Base-by-base conservation (phyloP, 257 asterid genomes). In the Solanum ahanhuiri region DNA sequence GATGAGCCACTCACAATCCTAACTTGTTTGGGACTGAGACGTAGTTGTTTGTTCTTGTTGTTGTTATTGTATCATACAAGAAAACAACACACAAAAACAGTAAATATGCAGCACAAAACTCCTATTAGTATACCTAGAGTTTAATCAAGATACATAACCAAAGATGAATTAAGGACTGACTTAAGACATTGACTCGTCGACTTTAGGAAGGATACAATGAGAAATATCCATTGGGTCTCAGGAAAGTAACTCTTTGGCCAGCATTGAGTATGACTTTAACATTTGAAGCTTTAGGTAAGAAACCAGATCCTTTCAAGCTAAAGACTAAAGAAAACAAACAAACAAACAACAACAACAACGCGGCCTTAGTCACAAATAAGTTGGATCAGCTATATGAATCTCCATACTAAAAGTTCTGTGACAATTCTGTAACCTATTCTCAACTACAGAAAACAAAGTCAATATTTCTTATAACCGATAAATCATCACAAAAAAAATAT, bases 191-290 rank as follows among this genome's bases (percentile, higher is more conserved):
- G 60, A 69, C 1, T 39, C 63, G 22, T 67, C 6, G 35, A 28
- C 11, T 0, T 2, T 11, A 69, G 43, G 82, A 39, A 93, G 98
- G 98, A 96, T 96, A 96, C 99, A 96, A 96, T 48, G 99, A 93
- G 87, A 95, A 96, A 93, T 95, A 96, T 92, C 98, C 99, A 89
- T 96, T 98, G 30, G 97, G 96, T 90, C 92, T 93, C 18, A 94
- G 86, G 84, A 93, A 94, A 86, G 98, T 94, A 86, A 95, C 95
- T 86, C 92, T 86, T 89, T 96, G 94, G 75, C 99, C 98, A 82
- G 97, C 99, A 87, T 95, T 94, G 73, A 96, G 96, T 85, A 95
- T 88, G 90, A 95, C 91, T 89, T 93, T 95, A 84, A 94, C 93
- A 85, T 94, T 91, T 85, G 99, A 90, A 72, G 87, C 83, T 89